Base-by-base conservation (phyloP, 768 basidiomycete genomes). In the Calvatia gigantea region DNA sequence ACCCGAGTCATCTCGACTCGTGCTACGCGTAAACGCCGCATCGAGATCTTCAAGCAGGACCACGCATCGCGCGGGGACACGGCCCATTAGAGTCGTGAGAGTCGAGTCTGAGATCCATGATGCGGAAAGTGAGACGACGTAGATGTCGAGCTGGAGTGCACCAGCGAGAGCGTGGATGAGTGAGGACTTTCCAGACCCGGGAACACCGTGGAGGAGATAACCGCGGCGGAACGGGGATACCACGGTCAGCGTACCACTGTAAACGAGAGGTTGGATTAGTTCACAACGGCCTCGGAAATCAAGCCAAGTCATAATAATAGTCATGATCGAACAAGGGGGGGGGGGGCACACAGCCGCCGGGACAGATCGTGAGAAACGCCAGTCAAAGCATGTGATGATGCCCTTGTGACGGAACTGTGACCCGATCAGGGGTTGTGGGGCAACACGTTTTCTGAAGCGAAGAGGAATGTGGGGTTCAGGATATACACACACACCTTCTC, bases 171-270 rank as follows among this genome's bases (percentile, higher is more conserved):
- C 80, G 60, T 94, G 90, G 62, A 94, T 91, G 54, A 93, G 76
- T 17, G 89, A 91, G 19, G 86, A 87, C 74, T 94, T 94, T 44
- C 91, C 91, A 25, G 87, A 89, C 46, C 91, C 92, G 9, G 91
- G 86, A 25, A 91, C 87, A 60, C 90, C 89, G 62, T 92, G 85
- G 21, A 93, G 77, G 48, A 93, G 81, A 68, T 91, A 92, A 4
- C 92, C 92, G 54, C 92, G 83, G 52, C 92, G 87, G 81, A 91
- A 94, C n/a, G 28, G 92, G 92, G 61, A 94, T 93, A 48, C 92
- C 92, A 63, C 92, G 86, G 69, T 92, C 89, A n/a, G 89, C 89
- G 62, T 94, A 94, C 92, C 92, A 94, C 84, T 90, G 59, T 35
- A 23, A 46, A 46, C 33, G 9, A 21, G 32, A n/a, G n/a, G n/a